A percentile compares a stretch with the other conserved stretches of the same genome.
Evolutionary conservation across 306 rosid species (phyloP).

Genomic region (Quercus engelmannii): DNA sequence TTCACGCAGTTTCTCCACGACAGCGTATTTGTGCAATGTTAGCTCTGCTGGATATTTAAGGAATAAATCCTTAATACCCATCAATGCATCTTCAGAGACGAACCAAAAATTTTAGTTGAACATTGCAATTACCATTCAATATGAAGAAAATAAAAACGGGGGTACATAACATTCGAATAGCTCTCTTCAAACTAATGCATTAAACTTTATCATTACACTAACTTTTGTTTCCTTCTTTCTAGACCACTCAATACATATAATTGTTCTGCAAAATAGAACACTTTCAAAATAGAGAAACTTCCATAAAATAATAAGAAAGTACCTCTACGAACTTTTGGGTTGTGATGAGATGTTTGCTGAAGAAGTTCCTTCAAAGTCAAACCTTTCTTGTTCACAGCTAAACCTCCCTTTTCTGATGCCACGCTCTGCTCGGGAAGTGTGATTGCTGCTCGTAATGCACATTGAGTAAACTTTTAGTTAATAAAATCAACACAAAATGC

Average conservation of each 20-base stretch:
- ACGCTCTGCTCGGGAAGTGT: slow-evolving; percentile 88
- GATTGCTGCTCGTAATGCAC: slow-evolving; percentile 54
- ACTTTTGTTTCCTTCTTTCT: background rate
- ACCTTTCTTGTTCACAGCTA: slow-evolving; percentile 85
- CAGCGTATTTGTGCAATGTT: slow-evolving; percentile 61
- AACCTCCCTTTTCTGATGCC: slow-evolving; percentile 78
- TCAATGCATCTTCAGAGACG: slow-evolving; percentile 60
- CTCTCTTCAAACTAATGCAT: background rate
- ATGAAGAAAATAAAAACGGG: background rate
- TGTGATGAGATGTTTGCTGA: slow-evolving; percentile 85
- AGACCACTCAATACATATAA: background rate
- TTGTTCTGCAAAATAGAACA: background rate
- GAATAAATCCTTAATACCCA: slow-evolving; percentile 76
- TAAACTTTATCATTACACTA: background rate
- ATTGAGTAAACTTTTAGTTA: slow-evolving; percentile 9
- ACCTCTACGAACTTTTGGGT: slow-evolving; percentile 88
- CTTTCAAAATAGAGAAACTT: background rate
- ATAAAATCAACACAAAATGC: background rate
- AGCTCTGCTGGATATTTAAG: slow-evolving; percentile 62
- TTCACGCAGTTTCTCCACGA: slow-evolving; percentile 72
- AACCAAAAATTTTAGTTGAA: slow-evolving; percentile 5
- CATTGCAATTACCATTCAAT: slow-evolving; percentile 4
- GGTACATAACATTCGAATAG: background rate
- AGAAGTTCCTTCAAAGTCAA: slow-evolving; percentile 92
- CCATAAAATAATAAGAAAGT: slow-evolving; percentile 14